Evolutionary conservation across 305 asterid species (phyloP).

Genomic region (Fraxinus floribunda): DNA sequence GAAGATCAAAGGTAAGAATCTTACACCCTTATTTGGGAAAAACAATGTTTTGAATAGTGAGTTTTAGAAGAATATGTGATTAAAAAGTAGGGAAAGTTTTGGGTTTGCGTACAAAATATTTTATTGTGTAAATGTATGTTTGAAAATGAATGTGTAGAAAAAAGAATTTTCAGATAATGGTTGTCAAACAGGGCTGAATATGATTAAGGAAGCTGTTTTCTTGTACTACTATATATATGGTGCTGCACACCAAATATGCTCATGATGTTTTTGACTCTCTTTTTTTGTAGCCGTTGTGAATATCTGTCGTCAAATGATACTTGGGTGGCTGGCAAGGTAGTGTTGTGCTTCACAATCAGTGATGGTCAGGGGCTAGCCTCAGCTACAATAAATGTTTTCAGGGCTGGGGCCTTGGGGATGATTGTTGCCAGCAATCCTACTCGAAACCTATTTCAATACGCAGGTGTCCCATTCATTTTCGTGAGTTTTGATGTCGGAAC

Average conservation of each 20-base stretch:
- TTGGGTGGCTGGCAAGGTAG: slow-evolving; percentile 36
- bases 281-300: slow-evolving; percentile 38
- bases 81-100: no score
- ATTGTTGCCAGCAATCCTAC: slow-evolving; percentile 43
- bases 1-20: not conserved
- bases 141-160: no score
- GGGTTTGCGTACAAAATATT: no score
- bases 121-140: no score
- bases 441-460: slow-evolving; percentile 20
- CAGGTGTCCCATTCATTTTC: slow-evolving; percentile 37
- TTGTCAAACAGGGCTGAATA: no score
- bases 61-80: no score
- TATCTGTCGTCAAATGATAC: slow-evolving; percentile 18
- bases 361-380: not conserved
- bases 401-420: slow-evolving; percentile 50
- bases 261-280: not conserved
- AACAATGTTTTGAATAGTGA: no score
- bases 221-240: not conserved
- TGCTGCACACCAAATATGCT: not conserved
- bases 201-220: not conserved
- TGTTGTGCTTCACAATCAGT: slow-evolving; percentile 44
- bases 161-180: no score
- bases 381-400: not conserved
- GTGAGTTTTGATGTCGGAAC: slow-evolving; percentile 46
- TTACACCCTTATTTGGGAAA: not conserved